Percentiles rank a stretch among this genome's conserved stretches.
Evolutionary conservation across 805 yeast species (phyloP).

Genomic region (Saccharomycopsis olivae): DNA sequence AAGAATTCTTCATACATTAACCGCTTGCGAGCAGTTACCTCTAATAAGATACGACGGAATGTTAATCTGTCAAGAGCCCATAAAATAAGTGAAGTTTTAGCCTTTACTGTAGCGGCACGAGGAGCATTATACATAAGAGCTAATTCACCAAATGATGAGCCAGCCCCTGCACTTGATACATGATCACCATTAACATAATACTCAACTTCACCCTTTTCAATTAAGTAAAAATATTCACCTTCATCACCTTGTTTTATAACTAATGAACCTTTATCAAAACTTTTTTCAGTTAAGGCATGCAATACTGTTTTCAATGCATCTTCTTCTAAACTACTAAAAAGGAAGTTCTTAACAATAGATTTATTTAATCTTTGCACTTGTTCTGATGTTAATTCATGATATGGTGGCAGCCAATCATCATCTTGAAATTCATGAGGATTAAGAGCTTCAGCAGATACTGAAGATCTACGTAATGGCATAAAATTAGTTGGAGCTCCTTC

Average conservation of each 20-base stretch:
- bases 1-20: slow-evolving; percentile 82
- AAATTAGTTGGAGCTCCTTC: slow-evolving; percentile 35
- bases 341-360: slow-evolving; percentile 69
- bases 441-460: slow-evolving; percentile 82
- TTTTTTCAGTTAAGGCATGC: slow-evolving; percentile 71
- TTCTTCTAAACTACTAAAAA: slow-evolving; percentile 61
- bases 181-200: slow-evolving; percentile 55
- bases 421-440: slow-evolving; percentile 61
- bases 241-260: slow-evolving; percentile 88
- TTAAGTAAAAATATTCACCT: slow-evolving; percentile 84
- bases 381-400: slow-evolving; percentile 46
- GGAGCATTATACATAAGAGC: slow-evolving; percentile 97
- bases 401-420: slow-evolving; percentile 67
- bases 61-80: slow-evolving; percentile 95
- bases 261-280: slow-evolving; percentile 44
- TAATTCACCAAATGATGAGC: slow-evolving; percentile 90
- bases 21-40: slow-evolving; percentile 85
- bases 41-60: slow-evolving; percentile 82
- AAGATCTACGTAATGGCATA: slow-evolving; percentile 76
- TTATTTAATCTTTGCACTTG: slow-evolving; percentile 61
- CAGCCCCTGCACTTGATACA: slow-evolving; percentile 71
- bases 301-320: slow-evolving; percentile 70
- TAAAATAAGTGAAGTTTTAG: slow-evolving; percentile 57
- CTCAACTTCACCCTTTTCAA: slow-evolving; percentile 78
- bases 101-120: slow-evolving; percentile 88